phyloP scores from a whole-genome alignment of 768 basidiomycete genomes.

The Paxillus ammoniavirescens region DNA sequence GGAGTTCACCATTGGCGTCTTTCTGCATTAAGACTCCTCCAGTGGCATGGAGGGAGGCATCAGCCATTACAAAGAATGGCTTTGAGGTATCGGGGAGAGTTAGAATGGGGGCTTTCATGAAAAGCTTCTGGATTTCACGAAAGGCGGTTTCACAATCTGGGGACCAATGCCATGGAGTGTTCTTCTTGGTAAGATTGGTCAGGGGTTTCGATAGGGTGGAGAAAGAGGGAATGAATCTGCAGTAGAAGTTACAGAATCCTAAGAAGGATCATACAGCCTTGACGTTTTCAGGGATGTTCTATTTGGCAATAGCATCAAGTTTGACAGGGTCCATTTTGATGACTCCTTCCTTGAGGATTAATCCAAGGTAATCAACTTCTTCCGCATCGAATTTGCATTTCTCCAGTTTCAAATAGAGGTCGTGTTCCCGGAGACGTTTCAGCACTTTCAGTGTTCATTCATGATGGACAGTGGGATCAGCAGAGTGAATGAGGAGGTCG shows the following conservation, averaged over 20 bases:
- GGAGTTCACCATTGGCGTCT: neutral
- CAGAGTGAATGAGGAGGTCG: conserved; percentile 24
- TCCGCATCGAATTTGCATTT: conserved; percentile 17
- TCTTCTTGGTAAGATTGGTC: neutral
- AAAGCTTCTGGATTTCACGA: neutral
- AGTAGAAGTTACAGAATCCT: no score
- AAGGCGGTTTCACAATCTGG: neutral
- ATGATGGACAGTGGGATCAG: conserved; percentile 8
- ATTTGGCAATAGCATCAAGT: conserved; percentile 28
- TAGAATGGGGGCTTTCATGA: neutral
- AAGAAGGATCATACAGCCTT: conserved; percentile 30
- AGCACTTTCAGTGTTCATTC: conserved; percentile 21
- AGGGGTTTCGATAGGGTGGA: conserved; percentile 28
- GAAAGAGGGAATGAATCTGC: conserved; percentile 15
- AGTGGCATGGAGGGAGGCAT: neutral
- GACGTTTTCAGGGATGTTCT: conserved; percentile 21
- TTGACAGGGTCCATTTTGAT: conserved; percentile 37
- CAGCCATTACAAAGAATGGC: conserved; percentile 1
- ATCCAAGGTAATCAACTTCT: neutral
- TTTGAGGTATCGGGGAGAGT: conserved; percentile 5
- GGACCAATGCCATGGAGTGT: neutral
- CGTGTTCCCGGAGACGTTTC: conserved; percentile 22
- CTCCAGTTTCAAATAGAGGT: conserved; percentile 35
- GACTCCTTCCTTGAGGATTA: neutral
- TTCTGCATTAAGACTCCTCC: neutral